Percentiles rank a stretch among this genome's conserved stretches.
phyloP scores from a whole-genome alignment of 2,329 filamentous ascomycete genomes.

The Verruconis gallopava region DNA sequence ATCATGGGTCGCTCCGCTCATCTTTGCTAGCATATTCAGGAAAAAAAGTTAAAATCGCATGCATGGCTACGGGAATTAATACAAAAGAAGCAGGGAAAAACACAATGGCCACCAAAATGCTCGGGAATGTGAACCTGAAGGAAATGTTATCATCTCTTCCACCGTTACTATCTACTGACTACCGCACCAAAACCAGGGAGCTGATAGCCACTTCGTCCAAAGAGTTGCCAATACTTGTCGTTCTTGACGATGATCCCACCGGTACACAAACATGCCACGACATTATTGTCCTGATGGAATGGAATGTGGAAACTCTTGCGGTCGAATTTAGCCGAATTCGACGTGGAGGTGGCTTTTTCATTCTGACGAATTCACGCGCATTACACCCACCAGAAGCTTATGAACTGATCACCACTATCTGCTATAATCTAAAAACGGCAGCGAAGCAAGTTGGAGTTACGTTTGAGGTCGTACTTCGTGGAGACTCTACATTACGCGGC shows the following conservation, averaged over 20 bases:
- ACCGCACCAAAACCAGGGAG: neutral
- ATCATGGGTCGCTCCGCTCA: too few relatives aligned
- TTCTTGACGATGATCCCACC: slow-evolving; percentile 44
- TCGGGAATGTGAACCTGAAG: neutral
- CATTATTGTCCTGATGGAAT: slow-evolving; percentile 42
- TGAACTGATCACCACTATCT: slow-evolving; percentile 27
- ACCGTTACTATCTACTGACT: neutral
- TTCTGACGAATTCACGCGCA: slow-evolving; percentile 47
- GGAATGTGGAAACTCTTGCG: slow-evolving; percentile 33
- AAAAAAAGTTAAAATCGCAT: too few relatives aligned
- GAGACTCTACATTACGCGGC: slow-evolving; percentile 44
- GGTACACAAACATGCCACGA: slow-evolving; percentile 50
- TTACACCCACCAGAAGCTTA: slow-evolving; percentile 37
- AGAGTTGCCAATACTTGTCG: slow-evolving; percentile 20
- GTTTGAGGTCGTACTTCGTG: slow-evolving; percentile 44
- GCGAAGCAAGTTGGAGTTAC: slow-evolving; percentile 25
- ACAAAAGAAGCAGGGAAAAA: too few relatives aligned
- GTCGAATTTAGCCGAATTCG: slow-evolving; percentile 28
- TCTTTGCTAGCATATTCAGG: too few relatives aligned
- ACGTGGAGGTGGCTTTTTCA: slow-evolving; percentile 41
- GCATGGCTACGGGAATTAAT: too few relatives aligned
- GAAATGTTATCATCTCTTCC: neutral
- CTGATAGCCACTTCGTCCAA: neutral
- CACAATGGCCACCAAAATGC: too few relatives aligned
- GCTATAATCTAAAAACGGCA: slow-evolving; percentile 26